phyloP scores from a whole-genome alignment of 306 rosid species.

The Cicer judaicum region DNA sequence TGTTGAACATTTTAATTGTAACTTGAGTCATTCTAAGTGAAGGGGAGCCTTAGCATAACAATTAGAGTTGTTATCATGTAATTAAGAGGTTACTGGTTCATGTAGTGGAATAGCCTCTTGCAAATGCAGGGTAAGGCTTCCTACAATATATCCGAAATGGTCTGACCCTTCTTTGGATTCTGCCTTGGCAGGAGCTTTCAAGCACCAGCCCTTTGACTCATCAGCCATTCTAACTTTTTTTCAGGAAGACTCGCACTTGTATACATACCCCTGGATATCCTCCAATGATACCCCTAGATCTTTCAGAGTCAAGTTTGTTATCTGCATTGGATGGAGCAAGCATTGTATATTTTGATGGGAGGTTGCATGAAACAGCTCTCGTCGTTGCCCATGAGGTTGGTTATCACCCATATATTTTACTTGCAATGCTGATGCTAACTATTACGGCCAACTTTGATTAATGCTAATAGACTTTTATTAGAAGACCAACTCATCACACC shows the following conservation, averaged over 20 bases:
- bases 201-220: slow-evolving; percentile 34
- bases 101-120: slow-evolving; percentile 9
- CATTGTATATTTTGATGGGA: slow-evolving; percentile 75
- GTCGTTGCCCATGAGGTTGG: slow-evolving; percentile 97
- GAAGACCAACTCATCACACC: not conserved
- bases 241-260: slow-evolving; percentile 95
- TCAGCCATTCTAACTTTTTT: slow-evolving; percentile 45
- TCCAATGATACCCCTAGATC: slow-evolving; percentile 79
- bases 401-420: slow-evolving; percentile 49
- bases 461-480: not conserved
- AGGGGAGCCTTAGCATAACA: not conserved
- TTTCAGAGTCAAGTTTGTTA: slow-evolving; percentile 62
- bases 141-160: slow-evolving; percentile 2
- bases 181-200: not conserved
- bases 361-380: slow-evolving; percentile 80
- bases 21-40: slow-evolving; percentile 39
- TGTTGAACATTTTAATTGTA: slow-evolving; percentile 29
- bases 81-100: slow-evolving; percentile 3
- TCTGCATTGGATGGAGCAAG: slow-evolving; percentile 85
- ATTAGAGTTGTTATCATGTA: not conserved
- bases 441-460: not conserved
- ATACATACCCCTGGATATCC: slow-evolving; percentile 93
- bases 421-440: slow-evolving; percentile 31
- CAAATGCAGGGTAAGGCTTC: slow-evolving; percentile 7
- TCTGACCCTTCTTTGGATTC: slow-evolving; percentile 15